Percentiles rank a stretch among this genome's conserved stretches.
Conservation (phyloP, 352 stramenopile species). For the Ophiocytium majus region DNA sequence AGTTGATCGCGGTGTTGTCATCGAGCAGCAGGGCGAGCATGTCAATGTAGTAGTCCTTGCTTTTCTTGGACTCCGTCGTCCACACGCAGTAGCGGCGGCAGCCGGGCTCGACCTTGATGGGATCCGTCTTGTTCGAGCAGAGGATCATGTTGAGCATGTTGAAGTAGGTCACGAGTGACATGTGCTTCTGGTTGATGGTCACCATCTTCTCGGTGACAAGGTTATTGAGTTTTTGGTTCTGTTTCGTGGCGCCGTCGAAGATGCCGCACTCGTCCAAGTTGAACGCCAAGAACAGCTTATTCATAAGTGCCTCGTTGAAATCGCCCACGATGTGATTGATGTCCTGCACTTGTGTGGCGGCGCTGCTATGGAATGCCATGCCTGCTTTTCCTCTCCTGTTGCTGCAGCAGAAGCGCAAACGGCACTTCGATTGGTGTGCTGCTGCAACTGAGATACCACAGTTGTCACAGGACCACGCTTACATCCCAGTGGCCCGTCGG, state of each 20-base stretch:
- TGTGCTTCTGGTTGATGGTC: neutral
- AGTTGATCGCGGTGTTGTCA: neutral
- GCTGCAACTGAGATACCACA: too few species aligned
- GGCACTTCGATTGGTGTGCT: too few species aligned
- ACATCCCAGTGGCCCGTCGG: too few species aligned
- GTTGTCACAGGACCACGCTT: too few species aligned
- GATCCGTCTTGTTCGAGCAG: neutral
- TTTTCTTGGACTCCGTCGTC: too few species aligned
- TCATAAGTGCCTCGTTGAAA: neutral
- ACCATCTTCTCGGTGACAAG: neutral
- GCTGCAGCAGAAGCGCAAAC: too few species aligned
- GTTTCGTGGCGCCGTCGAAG: neutral
- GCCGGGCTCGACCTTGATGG: neutral
- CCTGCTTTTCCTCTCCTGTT: too few species aligned
- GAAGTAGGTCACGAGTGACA: neutral
- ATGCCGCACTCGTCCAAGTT: conserved; percentile 14
- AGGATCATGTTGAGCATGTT: neutral
- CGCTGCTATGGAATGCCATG: too few species aligned
- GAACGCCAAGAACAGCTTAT: neutral
- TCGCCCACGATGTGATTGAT: neutral
- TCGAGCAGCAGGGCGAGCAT: neutral
- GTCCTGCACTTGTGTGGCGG: neutral
- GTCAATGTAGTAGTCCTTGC: too few species aligned
- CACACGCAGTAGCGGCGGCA: neutral
- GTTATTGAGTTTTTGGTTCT: neutral